Evolutionary conservation across 768 basidiomycete genomes (phyloP), one percentile per base, ranked within the genome.

Genomic region (Leccinum boreale): DNA sequence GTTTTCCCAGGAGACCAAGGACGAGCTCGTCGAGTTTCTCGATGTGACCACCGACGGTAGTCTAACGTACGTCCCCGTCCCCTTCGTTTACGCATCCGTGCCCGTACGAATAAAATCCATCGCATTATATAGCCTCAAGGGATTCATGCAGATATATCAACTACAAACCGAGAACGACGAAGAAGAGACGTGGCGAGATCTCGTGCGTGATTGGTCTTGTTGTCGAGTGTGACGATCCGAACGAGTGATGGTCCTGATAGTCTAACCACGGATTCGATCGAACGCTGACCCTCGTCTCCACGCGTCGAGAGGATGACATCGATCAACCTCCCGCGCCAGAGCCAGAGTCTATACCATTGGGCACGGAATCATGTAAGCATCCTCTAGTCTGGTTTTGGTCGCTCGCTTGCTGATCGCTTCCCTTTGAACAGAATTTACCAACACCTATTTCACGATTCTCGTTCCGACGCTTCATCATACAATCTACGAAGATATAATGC

Each of bases 141-240:
- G 90, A 2, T 92, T 93, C 67, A 67, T 90, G 68, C 89, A 92
- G 68, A 83, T 92, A 55, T 92, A 92, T 66, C 87, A 90, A 64
- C 73, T 92, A n/a, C 91, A 93, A 69, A 90, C 89, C 1, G 87
- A 90, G 63, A 89, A 84, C 60, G 90, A 92, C 61, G 88, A 90
- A 62, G 85, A 85, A 69, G 89, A 93, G 73, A 93, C 90, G 8
- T 92, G 88, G 89, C 78, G 81, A 71, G 90, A 92, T 76, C 73
- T 92, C 61, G 88, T 90, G 64, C 63, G 84, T 67, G 19, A 10
- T 69, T 58, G 50, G 54, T 23, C 33, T 54, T 45, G 21, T 50
- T 57, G 21, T 29, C 33, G 26, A 49, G 24, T 14, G 44, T 45
- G 49, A 19, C 35, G 53, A 51, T 54, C 36, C 51, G 26, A 61